phyloP scores from a whole-genome alignment of 2,329 filamentous ascomycete genomes.

The Fusarium sp. region DNA sequence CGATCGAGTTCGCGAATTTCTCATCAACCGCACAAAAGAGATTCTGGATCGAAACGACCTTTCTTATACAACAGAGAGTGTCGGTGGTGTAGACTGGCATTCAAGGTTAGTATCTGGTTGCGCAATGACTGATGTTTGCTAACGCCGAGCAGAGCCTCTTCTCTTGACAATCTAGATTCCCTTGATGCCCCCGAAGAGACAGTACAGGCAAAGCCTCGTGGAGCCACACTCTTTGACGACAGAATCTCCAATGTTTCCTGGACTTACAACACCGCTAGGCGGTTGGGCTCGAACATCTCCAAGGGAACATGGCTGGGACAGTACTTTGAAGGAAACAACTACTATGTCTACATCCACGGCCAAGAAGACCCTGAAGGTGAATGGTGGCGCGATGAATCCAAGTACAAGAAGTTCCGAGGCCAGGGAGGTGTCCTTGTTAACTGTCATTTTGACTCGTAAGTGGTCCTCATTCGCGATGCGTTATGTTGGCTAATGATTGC shows the following conservation, averaged over 20 bases:
- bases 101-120: conserved; percentile 36
- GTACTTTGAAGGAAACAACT: conserved; percentile 93
- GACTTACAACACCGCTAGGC: conserved; percentile 42
- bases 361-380: conserved; percentile 75
- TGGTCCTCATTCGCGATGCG: neutral
- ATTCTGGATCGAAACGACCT: conserved; percentile 74
- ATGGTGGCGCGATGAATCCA: conserved; percentile 72
- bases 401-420: conserved; percentile 60
- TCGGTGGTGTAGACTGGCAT: conserved; percentile 48
- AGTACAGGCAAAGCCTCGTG: conserved; percentile 28
- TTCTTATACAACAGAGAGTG: conserved; percentile 56
- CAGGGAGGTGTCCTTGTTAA: conserved; percentile 89
- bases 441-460: conserved; percentile 85
- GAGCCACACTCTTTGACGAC: conserved; percentile 81
- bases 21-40: conserved; percentile 75
- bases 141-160: conserved; percentile 18
- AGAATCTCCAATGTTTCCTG: conserved; percentile 81
- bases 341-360: conserved; percentile 91
- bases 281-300: conserved; percentile 32
- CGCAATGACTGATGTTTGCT: neutral
- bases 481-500: conserved; percentile 17
- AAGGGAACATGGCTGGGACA: conserved; percentile 58
- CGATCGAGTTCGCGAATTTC: conserved; percentile 80
- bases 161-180: neutral
- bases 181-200: neutral